phyloP scores from a whole-genome alignment of 73 alveolate species.

The Durusdinium trenchii region DNA sequence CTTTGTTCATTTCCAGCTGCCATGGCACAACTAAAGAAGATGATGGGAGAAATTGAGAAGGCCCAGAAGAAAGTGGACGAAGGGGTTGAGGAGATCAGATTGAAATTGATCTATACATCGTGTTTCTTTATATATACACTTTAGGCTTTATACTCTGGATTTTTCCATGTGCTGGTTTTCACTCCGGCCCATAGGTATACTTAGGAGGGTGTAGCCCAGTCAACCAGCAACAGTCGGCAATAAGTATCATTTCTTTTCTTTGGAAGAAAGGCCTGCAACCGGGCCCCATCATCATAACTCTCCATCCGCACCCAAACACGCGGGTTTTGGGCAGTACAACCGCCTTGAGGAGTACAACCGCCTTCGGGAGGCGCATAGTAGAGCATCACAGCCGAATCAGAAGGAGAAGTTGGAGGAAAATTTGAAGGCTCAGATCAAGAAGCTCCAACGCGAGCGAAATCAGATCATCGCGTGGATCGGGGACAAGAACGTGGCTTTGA shows the following conservation, averaged over 20 bases:
- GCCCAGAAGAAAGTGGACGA: constrained; percentile 34
- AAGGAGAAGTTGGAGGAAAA: constrained; percentile 60
- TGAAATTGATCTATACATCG: too few relatives aligned
- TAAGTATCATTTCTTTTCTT: background rate
- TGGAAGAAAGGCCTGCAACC: background rate
- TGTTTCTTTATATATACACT: too few relatives aligned
- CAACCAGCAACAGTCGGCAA: background rate
- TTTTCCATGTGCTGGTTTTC: background rate
- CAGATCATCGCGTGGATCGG: constrained; percentile 51
- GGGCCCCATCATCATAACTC: background rate
- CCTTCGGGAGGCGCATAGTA: background rate
- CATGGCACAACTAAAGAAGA: constrained; percentile 11
- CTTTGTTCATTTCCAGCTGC: background rate
- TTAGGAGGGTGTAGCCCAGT: background rate
- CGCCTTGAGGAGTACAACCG: constrained; percentile 29
- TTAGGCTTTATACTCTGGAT: too few relatives aligned
- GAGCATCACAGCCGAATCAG: constrained; percentile 60
- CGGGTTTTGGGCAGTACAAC: background rate
- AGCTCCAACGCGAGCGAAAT: constrained; percentile 83
- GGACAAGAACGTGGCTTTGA: too few relatives aligned
- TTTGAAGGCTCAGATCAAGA: constrained; percentile 76
- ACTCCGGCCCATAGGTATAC: background rate
- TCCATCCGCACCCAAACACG: background rate
- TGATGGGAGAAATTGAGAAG: constrained; percentile 46
- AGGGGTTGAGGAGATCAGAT: too few relatives aligned